A percentile compares a stretch with the other conserved stretches of the same genome.
phyloP scores from a whole-genome alignment of 2,329 filamentous ascomycete genomes.

The Aspergillus arachidicola region DNA sequence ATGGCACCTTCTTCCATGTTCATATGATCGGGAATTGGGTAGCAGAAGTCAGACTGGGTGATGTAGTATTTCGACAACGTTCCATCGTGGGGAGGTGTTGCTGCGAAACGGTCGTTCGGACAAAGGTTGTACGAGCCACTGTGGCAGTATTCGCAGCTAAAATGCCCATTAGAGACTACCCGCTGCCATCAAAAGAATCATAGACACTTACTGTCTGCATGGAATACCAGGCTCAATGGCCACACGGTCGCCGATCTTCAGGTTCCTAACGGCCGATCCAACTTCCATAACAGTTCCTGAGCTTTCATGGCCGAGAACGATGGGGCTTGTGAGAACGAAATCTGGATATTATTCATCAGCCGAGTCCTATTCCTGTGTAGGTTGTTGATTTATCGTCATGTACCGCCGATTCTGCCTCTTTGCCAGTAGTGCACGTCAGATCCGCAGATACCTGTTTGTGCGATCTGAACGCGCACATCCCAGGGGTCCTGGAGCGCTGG shows the following conservation, averaged over 20 bases:
- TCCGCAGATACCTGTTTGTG: constrained; percentile 53
- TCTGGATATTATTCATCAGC: constrained; percentile 25
- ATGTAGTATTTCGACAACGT: constrained; percentile 55
- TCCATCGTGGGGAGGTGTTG: constrained; percentile 54
- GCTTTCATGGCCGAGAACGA: constrained; percentile 35
- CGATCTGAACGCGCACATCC: constrained; percentile 50
- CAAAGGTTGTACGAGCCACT: constrained; percentile 28
- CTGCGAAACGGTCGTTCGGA: constrained; percentile 43
- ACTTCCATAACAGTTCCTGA: constrained; percentile 27
- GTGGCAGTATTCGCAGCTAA: constrained; percentile 26
- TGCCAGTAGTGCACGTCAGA: constrained; percentile 49
- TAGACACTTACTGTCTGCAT: constrained; percentile 38
- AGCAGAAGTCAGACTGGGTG: constrained; percentile 51
- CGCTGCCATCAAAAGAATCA: background rate
- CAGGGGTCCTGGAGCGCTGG: constrained; percentile 39
- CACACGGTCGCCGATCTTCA: constrained; percentile 26
- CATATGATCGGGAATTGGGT: constrained; percentile 49
- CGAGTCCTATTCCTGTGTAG: rapidly evolving
- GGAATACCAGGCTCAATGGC: constrained; percentile 31
- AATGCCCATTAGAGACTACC: background rate
- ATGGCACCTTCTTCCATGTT: constrained; percentile 56
- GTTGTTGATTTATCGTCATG: background rate
- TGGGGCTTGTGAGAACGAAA: constrained; percentile 47
- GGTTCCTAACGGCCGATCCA: constrained; percentile 25
- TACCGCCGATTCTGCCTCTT: constrained; percentile 48